Conservation (phyloP, 2,329 filamentous ascomycete genomes). For the Pseudohalonectria lignicola region DNA sequence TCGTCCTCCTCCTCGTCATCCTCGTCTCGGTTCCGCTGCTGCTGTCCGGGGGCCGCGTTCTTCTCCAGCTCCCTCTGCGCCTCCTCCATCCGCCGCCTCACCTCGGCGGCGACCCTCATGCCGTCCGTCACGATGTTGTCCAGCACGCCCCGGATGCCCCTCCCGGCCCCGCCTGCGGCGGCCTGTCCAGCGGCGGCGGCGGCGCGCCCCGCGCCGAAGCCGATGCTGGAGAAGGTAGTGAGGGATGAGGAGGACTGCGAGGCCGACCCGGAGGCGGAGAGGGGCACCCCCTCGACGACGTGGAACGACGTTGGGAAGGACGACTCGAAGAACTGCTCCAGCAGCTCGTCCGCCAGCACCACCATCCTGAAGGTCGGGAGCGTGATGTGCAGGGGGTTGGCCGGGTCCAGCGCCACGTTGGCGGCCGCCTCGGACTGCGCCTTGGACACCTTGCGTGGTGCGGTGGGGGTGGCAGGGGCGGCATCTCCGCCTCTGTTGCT, state of each 20-base stretch:
- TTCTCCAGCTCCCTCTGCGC: conserved; percentile 85
- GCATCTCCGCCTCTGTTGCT: neutral
- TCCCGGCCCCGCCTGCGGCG: conserved; percentile 36
- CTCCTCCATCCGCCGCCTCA: conserved; percentile 87
- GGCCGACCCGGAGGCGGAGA: conserved; percentile 10
- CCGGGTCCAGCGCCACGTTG: conserved; percentile 84
- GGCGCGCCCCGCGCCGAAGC: conserved; percentile 37
- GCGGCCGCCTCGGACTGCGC: conserved; percentile 60
- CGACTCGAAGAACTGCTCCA: conserved; percentile 95
- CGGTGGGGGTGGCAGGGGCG: conserved; percentile 8
- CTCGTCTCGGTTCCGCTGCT: conserved; percentile 38
- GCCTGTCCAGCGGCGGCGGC: conserved; percentile 24
- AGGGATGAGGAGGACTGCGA: conserved; percentile 51
- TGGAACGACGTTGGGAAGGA: conserved; percentile 91
- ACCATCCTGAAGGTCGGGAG: conserved; percentile 98
- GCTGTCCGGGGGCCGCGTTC: conserved; percentile 50
- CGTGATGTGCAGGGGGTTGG: conserved; percentile 89
- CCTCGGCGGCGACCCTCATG: conserved; percentile 90
- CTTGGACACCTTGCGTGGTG: conserved; percentile 39
- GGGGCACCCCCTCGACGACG: conserved; percentile 54
- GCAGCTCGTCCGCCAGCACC: conserved; percentile 84
- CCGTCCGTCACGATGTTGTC: conserved; percentile 98
- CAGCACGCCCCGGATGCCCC: conserved; percentile 80
- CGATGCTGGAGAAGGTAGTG: conserved; percentile 73
- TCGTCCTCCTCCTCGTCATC: conserved; percentile 56